Conservation (phyloP, 345 rosid genomes). For the Acer yangbiense region DNA sequence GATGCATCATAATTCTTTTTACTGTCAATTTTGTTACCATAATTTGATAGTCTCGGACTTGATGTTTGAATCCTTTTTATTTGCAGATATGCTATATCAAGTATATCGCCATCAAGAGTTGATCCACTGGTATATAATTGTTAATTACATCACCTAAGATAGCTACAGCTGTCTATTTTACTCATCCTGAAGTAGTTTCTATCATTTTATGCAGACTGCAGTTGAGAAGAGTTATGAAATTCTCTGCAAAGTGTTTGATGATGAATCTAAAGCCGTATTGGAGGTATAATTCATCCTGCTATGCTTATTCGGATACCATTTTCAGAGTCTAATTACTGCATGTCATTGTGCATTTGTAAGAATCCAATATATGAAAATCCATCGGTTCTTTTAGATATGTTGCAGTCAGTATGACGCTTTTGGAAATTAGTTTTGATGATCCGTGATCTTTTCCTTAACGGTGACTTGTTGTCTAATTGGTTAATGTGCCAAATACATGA, state of each 20-base stretch:
- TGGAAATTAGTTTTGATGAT: neutral
- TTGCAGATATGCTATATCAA: constrained; percentile 73
- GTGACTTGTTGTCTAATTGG: neutral
- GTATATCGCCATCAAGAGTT: constrained; percentile 80
- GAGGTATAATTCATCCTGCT: constrained; percentile 47
- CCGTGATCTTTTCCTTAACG: neutral
- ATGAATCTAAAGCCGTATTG: constrained; percentile 60
- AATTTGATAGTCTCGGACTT: neutral
- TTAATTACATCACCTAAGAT: neutral
- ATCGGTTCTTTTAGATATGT: neutral
- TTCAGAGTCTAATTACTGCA: neutral
- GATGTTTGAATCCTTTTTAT: constrained; percentile 9
- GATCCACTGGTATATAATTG: constrained; percentile 55
- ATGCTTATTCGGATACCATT: neutral
- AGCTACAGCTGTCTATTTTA: neutral
- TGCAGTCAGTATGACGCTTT: neutral
- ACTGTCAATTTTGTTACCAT: neutral
- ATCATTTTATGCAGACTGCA: constrained; percentile 41
- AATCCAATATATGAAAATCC: neutral
- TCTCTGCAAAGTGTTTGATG: constrained; percentile 85
- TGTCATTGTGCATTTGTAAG: neutral
- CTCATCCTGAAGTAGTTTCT: constrained; percentile 6
- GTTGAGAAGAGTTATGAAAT: constrained; percentile 66
- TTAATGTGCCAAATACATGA: neutral
- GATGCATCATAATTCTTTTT: neutral